Base-by-base conservation (phyloP, 495 filamentous ascomycete species). In the Emericellopsis terricola region DNA sequence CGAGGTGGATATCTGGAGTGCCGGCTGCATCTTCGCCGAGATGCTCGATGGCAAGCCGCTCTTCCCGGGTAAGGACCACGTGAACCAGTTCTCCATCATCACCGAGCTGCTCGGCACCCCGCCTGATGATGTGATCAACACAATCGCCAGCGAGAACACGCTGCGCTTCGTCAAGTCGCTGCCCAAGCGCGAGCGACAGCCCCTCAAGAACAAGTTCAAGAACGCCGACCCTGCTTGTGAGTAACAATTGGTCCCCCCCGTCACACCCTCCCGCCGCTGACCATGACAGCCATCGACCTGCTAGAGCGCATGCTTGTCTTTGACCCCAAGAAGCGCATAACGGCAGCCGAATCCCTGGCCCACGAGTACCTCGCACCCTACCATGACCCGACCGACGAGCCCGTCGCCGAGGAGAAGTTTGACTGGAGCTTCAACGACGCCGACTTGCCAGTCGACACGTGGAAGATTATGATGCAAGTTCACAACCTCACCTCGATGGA, bases 381-480 rank as follows among this genome's bases (percentile, higher is more conserved):
- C 59, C 89, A 97, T 50, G 89, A 97, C 49, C 86, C 87, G 10
- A 85, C 78, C 13, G 89, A 97, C 49, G 89, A 97, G 60, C 89
- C 89, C 6, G 79, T 81, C 9, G 82, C 89, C 16, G 81, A 92
- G 38, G 87, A 94, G 65, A 96, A 91, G 60, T 97, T 97, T 47
- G 89, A 97, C 52, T 97, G 89, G 89, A 93, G 85, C n/a, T 97
- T 97, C 60, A 97, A 94, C 52, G 87, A 97, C 51, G 91, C 89
- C 21, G 89, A 97, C 59, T 59, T 97, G 38, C 89, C 89, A 0
- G 84, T 96, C 27, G 89, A 97, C 47, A 94, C 91, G n/a, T 97
- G 89, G 89, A 96, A 96, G 59, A 94, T 97, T 51, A 97, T 96
- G 89, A 97, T 97, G 89, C 96, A 67, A 45, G 76, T n/a, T n/a